Conservation (phyloP, 768 basidiomycete genomes). For the Mycena galopus region DNA sequence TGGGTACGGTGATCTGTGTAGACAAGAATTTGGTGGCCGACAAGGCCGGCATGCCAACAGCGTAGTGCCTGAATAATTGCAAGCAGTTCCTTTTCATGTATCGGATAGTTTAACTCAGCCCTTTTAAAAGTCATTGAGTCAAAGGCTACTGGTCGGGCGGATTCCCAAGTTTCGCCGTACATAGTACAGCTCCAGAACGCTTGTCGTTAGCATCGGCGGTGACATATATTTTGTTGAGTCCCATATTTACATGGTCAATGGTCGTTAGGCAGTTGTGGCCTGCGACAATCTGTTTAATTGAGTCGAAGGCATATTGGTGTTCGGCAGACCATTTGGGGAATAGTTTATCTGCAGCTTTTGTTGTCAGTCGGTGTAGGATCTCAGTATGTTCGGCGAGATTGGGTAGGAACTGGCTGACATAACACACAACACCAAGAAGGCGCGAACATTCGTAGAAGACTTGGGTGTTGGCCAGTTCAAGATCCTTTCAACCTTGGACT, state of each 20-base stretch:
- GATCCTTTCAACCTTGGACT: not conserved
- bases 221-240: not conserved
- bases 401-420: not conserved
- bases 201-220: not conserved
- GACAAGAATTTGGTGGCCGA: not conserved
- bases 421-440: not conserved
- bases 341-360: not conserved
- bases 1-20: not conserved
- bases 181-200: not conserved
- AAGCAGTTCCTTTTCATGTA: slow-evolving; percentile 8
- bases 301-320: not conserved
- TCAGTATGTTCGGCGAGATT: not conserved
- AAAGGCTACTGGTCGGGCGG: slow-evolving; percentile 1
- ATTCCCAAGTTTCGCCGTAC: slow-evolving; percentile 1
- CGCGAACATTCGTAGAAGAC: not conserved
- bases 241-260: not conserved
- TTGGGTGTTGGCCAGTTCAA: not conserved
- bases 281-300: not conserved
- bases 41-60: not conserved
- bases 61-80: not conserved
- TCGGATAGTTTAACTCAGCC: not conserved
- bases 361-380: not conserved
- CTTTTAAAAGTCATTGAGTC: slow-evolving; percentile 9
- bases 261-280: not conserved
- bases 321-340: not conserved